These are phyloP conservation scores for Lipomyces anomalus DNA, from an alignment of 805 yeast genomes.

Conservation along the genomic window DNA sequence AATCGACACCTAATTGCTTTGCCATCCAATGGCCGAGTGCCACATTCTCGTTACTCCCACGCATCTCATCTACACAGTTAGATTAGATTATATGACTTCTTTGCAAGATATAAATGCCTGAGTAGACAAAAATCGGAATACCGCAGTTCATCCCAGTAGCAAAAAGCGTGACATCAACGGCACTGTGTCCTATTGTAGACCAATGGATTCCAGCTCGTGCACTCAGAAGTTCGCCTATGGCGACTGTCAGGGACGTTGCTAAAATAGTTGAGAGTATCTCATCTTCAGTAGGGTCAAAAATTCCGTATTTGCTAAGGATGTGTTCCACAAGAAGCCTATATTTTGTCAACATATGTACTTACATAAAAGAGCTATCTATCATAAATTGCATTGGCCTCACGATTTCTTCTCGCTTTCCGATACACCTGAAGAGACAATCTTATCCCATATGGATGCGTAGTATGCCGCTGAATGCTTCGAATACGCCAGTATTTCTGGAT, in stretches of 20 bases:
- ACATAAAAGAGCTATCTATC: neutral
- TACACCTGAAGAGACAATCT: constrained; percentile 2
- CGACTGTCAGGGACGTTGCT: constrained; percentile 32
- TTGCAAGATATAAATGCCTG: too few relatives aligned
- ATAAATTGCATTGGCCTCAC: too few relatives aligned
- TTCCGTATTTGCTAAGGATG: constrained; percentile 61
- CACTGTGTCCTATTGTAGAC: constrained; percentile 95
- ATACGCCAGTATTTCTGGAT: constrained; percentile 65
- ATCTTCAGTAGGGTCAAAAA: constrained; percentile 47
- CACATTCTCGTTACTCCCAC: constrained; percentile 81
- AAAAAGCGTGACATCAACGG: constrained; percentile 90
- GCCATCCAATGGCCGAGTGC: constrained; percentile 77
- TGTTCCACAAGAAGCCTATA: constrained; percentile 26
- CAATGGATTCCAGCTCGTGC: constrained; percentile 88
- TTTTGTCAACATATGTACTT: neutral
- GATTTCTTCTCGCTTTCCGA: neutral
- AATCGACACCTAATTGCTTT: constrained; percentile 37
- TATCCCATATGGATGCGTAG: constrained; percentile 28
- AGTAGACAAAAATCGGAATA: too few relatives aligned
- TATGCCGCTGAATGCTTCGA: constrained; percentile 76
- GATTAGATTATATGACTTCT: too few relatives aligned
- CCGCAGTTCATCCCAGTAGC: constrained; percentile 61
- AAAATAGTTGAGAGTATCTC: constrained; percentile 48
- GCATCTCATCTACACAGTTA: constrained; percentile 49
- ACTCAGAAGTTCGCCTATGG: constrained; percentile 66